Evolutionary conservation across 805 yeast genomes (phyloP).

Genomic region (Priceomyces fermenticarens): DNA sequence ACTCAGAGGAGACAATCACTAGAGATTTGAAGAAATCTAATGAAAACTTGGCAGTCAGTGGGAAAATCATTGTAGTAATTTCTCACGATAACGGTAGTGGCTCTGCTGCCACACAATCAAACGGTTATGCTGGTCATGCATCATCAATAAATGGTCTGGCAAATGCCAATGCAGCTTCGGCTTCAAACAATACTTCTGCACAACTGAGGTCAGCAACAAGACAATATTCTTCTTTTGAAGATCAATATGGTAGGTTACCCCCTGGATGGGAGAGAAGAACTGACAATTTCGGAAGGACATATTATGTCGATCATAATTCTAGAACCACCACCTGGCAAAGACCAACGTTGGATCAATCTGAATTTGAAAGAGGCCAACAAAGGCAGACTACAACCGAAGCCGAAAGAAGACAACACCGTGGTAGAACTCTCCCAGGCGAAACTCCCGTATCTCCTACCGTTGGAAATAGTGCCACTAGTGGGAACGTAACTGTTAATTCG

Average conservation of each 20-base stretch:
- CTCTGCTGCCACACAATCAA: slow-evolving; percentile 15
- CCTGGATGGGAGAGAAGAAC: slow-evolving; percentile 99
- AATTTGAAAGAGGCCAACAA: slow-evolving; percentile 62
- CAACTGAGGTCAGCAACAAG: slow-evolving; percentile 33
- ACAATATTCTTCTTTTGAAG: slow-evolving; percentile 92
- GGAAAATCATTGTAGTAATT: slow-evolving; percentile 78
- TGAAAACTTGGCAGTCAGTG: slow-evolving; percentile 89
- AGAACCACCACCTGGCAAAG: slow-evolving; percentile 99
- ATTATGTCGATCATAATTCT: slow-evolving; percentile 96
- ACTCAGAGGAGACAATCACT: slow-evolving; percentile 80
- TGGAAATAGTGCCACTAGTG: slow-evolving; percentile 30
- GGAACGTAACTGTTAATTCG: slow-evolving; percentile 47
- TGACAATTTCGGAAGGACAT: slow-evolving; percentile 94
- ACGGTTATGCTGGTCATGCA: slow-evolving; percentile 14
- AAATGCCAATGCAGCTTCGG: slow-evolving; percentile 9
- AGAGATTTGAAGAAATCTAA: slow-evolving; percentile 89
- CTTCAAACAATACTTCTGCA: slow-evolving; percentile 9
- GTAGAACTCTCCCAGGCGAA: slow-evolving; percentile 81
- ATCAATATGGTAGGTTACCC: slow-evolving; percentile 93
- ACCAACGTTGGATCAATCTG: slow-evolving; percentile 81
- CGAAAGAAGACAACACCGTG: slow-evolving; percentile 87
- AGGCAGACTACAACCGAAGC: slow-evolving; percentile 72
- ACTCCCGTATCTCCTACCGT: slow-evolving; percentile 30
- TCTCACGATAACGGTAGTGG: slow-evolving; percentile 37
- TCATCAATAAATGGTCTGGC: slow-evolving; percentile 9